Base-by-base conservation (phyloP, 768 basidiomycete genomes). In the Panaeolus cyanescens region DNA sequence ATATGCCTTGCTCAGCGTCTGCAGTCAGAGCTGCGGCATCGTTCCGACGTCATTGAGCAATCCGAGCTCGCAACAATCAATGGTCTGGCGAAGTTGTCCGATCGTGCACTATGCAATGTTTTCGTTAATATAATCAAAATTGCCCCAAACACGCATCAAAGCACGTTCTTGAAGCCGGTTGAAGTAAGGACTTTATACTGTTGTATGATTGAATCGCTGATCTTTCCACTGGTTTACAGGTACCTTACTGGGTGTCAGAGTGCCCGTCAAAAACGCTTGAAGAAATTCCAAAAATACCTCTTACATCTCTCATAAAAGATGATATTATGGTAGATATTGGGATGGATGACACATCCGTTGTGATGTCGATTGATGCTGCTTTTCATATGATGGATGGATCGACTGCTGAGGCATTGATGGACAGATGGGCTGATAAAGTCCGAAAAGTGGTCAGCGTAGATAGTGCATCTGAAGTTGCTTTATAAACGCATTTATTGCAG, bases 61-160 rank as follows among this genome's bases (percentile, higher is more conserved):
- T 81, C 71, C 56, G 73, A 73, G 59, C 60, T 78, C 25, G 71
- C 69, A 5, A 67, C 71, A 31, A 69, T 83, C 25, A 66, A 78
- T 59, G 65, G 71, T 42, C 80, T 76, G 77, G 58, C 75, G n/a
- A 72, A 71, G n/a, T 61, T 65, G 54, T 62, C 65, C 32, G 68
- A 68, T 19, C 65, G 62, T 33, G 74, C 78, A 12, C 62, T 83
- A 25, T 76, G 72, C 56, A 83, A 83, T 58, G 78, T 81, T 25
- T 78, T 72, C 55, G 72, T 83, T 40, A 82, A 83, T 56, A 71
- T 83, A 19, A 68, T 83, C 59, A 77, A 74, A 13, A 73, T 74
- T 17, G 72, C 74, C 19, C 60, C 64, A 3, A 39, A 58, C 13
- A 62, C 55, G 12, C 58, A 60, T 7, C 30, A 22, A 42, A 58